phyloP scores from a whole-genome alignment of 768 basidiomycete species.

The Cystofilobasidium capitatum region DNA sequence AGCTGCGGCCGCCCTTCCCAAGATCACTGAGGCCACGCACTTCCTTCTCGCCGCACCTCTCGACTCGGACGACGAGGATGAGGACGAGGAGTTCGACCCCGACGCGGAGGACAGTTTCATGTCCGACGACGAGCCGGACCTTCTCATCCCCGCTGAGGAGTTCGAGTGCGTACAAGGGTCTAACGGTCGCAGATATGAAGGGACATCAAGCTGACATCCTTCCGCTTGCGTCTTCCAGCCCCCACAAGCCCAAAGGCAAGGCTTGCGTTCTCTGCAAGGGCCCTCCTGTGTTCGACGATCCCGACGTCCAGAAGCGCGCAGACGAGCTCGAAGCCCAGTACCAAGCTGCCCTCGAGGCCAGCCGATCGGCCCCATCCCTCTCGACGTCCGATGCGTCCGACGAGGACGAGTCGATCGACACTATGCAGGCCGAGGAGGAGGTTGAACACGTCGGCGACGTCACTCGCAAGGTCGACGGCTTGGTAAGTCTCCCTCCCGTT shows the following conservation, averaged over 20 bases:
- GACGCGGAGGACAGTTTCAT: not conserved
- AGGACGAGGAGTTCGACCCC: slow-evolving; percentile 4
- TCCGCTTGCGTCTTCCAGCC: not conserved
- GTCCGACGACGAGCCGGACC: slow-evolving; percentile 7
- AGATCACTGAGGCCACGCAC: not conserved
- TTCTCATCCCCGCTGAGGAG: not conserved
- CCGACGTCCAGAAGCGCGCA: not conserved
- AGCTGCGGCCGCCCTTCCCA: not conserved
- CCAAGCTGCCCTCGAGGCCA: not conserved
- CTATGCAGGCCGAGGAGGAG: no score
- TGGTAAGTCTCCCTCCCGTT: not conserved
- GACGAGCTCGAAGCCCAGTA: not conserved
- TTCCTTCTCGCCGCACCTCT: not conserved
- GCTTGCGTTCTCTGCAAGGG: no score
- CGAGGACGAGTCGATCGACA: not conserved
- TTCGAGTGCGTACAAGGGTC: not conserved
- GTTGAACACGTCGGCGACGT: not conserved
- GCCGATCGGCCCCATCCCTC: not conserved
- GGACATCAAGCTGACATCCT: not conserved
- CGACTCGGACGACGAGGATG: not conserved
- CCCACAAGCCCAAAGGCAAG: not conserved
- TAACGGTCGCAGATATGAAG: not conserved
- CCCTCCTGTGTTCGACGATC: not conserved
- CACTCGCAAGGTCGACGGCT: not conserved
- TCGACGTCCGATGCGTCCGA: not conserved